Evolutionary conservation across 2,329 filamentous ascomycete species (phyloP).

Genomic region (Nothophoma quercina): DNA sequence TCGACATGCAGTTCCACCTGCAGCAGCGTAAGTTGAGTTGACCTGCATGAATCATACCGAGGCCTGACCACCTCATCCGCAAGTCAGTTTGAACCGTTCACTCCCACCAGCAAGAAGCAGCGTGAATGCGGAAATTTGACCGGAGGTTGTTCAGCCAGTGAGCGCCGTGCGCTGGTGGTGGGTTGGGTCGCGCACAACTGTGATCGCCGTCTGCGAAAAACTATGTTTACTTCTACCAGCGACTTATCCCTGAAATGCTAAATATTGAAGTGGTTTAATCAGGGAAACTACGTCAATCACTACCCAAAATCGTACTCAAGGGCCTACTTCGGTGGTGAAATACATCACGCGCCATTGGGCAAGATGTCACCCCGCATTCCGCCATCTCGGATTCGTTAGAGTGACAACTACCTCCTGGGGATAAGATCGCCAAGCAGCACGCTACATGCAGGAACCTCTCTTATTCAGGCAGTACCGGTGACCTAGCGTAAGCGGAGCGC

Average conservation of each 20-base stretch:
- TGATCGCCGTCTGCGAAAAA: slow-evolving; percentile 8
- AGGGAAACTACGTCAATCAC: slow-evolving; percentile 1
- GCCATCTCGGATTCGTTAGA: slow-evolving; percentile 5
- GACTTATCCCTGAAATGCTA: not conserved
- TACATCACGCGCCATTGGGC: slow-evolving; percentile 14
- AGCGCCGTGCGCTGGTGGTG: not conserved
- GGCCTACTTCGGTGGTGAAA: slow-evolving; percentile 1
- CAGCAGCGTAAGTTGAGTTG: not conserved
- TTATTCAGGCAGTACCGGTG: not conserved
- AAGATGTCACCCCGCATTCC: slow-evolving; percentile 15
- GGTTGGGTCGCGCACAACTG: not conserved
- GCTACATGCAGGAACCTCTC: slow-evolving; percentile 15
- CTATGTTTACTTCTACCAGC: not conserved
- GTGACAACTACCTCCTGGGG: slow-evolving; percentile 1
- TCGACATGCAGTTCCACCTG: not conserved
- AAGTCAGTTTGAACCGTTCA: not conserved
- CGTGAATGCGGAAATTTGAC: slow-evolving; percentile 1
- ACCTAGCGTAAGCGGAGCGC: slow-evolving; percentile 8
- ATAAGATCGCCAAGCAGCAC: slow-evolving; percentile 8
- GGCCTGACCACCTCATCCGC: not conserved
- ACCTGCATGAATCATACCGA: slow-evolving; percentile 1
- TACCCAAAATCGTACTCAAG: not conserved
- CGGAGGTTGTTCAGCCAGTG: not conserved
- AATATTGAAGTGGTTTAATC: not conserved
- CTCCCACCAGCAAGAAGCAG: not conserved